phyloP scores from a whole-genome alignment of 495 filamentous ascomycete species.

The Tuber indicum region DNA sequence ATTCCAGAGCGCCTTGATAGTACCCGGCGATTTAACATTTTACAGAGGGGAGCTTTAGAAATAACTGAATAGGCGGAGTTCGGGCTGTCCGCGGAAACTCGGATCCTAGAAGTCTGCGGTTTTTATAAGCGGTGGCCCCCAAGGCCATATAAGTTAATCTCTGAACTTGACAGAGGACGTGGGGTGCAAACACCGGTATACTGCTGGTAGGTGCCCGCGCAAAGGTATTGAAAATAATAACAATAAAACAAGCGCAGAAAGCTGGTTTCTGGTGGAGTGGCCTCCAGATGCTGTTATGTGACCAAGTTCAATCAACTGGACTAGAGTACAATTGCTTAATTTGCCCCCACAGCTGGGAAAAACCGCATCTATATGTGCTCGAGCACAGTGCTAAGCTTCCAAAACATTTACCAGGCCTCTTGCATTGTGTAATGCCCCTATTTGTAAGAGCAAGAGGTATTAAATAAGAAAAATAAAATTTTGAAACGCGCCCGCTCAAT shows the following conservation, averaged over 20 bases:
- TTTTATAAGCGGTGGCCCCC: neutral
- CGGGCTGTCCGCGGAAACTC: neutral
- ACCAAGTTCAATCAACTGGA: too few species aligned
- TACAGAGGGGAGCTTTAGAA: neutral
- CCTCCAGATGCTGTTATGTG: too few species aligned
- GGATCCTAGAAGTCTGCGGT: neutral
- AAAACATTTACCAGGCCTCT: too few species aligned
- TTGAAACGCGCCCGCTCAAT: too few species aligned
- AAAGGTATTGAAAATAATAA: neutral
- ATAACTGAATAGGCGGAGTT: neutral
- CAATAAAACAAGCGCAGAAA: neutral
- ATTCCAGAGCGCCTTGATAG: neutral
- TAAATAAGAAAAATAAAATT: too few species aligned
- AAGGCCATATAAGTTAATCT: neutral
- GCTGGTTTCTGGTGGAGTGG: too few species aligned
- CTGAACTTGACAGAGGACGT: neutral
- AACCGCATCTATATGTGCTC: neutral
- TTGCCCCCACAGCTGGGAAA: neutral
- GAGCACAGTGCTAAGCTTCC: too few species aligned
- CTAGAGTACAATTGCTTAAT: neutral
- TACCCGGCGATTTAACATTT: neutral
- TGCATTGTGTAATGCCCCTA: too few species aligned
- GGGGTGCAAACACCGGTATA: neutral
- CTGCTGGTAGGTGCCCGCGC: neutral
- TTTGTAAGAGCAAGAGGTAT: too few species aligned